Conservation (phyloP, 345 rosid species). For the Brassica cretica region DNA sequence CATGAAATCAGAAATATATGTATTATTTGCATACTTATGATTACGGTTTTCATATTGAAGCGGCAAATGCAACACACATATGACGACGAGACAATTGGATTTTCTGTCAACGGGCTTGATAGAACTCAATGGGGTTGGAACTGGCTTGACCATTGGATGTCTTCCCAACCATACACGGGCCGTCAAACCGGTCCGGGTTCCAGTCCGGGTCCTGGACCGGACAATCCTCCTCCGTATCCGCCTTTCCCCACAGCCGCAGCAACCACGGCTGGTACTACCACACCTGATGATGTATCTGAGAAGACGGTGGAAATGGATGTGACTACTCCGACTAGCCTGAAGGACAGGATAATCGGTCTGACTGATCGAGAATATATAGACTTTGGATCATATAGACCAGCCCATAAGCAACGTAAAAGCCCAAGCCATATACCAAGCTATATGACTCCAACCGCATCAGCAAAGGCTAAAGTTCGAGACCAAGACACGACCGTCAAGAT, state of each 20-base stretch:
- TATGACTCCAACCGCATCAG: conserved; percentile 87
- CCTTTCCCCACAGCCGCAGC: conserved; percentile 48
- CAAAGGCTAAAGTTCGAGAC: conserved; percentile 75
- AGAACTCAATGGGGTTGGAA: conserved; percentile 86
- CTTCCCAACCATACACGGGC: conserved; percentile 60
- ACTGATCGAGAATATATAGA: conserved; percentile 39
- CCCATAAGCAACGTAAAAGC: conserved; percentile 41
- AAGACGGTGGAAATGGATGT: conserved; percentile 83
- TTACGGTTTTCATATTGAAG: conserved; percentile 24
- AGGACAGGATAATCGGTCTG: conserved; percentile 27
- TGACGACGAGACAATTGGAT: conserved; percentile 39
- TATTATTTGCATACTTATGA: not conserved
- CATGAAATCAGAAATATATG: not conserved
- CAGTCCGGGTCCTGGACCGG: conserved; percentile 46
- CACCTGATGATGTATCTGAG: conserved; percentile 70
- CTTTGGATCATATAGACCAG: conserved; percentile 36
- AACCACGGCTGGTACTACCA: conserved; percentile 46
- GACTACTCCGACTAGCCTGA: conserved; percentile 41
- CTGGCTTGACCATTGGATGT: conserved; percentile 96
- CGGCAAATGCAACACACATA: conserved; percentile 45
- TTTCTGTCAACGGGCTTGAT: conserved; percentile 45
- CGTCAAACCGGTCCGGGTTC: conserved; percentile 45
- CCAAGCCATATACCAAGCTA: conserved; percentile 63
- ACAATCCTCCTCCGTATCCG: conserved; percentile 53
- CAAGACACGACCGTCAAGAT: conserved; percentile 46